These are phyloP conservation scores for Aspergillus floridensis DNA, from an alignment of 2,329 filamentous ascomycete species.

Conservation along the genomic window DNA sequence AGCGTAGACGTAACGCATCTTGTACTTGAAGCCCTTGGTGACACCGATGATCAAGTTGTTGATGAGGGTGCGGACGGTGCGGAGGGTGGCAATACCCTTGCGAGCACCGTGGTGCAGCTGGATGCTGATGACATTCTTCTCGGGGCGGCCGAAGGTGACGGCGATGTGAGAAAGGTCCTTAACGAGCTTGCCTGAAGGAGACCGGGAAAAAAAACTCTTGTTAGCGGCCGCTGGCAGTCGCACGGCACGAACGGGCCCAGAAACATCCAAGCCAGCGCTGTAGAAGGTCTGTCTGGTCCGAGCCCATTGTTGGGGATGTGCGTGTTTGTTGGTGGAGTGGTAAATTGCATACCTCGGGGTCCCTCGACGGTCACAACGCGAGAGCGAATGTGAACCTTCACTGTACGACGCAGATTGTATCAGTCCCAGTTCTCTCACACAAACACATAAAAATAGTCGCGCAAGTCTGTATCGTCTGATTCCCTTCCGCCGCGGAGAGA, in stretches of 20 bases:
- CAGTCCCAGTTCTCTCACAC: constrained; percentile 20
- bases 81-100: constrained; percentile 97
- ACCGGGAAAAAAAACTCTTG: constrained; percentile 9
- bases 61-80: constrained; percentile 96
- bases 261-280: neutral
- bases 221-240: constrained; percentile 18
- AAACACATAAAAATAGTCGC: constrained; percentile 2
- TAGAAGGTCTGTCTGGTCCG: neutral
- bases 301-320: neutral
- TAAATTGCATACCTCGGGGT: constrained; percentile 68
- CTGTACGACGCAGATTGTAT: constrained; percentile 52
- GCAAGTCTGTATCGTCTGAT: neutral
- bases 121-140: constrained; percentile 86
- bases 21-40: constrained; percentile 99
- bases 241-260: neutral
- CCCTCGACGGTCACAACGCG: constrained; percentile 95
- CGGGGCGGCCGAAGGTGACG: constrained; percentile 88
- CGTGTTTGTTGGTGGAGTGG: neutral
- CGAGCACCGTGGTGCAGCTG: constrained; percentile 97
- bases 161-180: constrained; percentile 97
- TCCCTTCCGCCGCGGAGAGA: neutral
- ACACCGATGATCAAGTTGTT: constrained; percentile 98
- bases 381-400: constrained; percentile 98
- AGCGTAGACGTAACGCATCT: constrained; percentile 99
- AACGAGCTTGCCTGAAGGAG: constrained; percentile 73